Percentiles rank a stretch among this genome's conserved stretches.
Evolutionary conservation across 2,329 filamentous ascomycete genomes (phyloP).

Genomic region (Gliomastix tumulicola): DNA sequence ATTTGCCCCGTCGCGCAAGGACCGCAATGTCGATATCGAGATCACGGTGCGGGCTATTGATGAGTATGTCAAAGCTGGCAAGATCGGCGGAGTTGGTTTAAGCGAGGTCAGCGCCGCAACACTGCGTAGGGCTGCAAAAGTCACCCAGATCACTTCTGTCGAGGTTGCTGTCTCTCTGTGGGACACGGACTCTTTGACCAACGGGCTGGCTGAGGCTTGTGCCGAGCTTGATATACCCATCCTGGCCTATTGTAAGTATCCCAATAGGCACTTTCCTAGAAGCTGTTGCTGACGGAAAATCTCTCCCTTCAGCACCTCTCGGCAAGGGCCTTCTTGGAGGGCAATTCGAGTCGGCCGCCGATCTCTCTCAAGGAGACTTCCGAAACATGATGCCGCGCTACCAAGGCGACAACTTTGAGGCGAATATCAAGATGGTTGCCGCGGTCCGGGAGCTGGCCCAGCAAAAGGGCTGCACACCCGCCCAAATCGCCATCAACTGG

Average conservation of each 20-base stretch:
- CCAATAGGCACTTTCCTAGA: no score
- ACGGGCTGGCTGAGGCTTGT: constrained; percentile 43
- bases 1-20: constrained; percentile 51
- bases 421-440: constrained; percentile 56
- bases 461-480: constrained; percentile 52
- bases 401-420: constrained; percentile 52
- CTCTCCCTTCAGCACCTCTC: constrained; percentile 2
- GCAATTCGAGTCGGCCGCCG: background rate
- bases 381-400: constrained; percentile 46
- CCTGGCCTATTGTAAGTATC: constrained; percentile 49
- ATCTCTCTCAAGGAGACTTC: constrained; percentile 2
- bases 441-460: constrained; percentile 51
- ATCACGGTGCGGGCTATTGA: constrained; percentile 31
- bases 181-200: constrained; percentile 31
- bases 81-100: constrained; percentile 38
- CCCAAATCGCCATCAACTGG: constrained; percentile 65
- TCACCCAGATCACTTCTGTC: constrained; percentile 32
- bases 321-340: constrained; percentile 2
- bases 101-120: constrained; percentile 37
- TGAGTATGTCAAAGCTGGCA: constrained; percentile 37
- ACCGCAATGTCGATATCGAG: constrained; percentile 41
- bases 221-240: constrained; percentile 58
- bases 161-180: constrained; percentile 44
- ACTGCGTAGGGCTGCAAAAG: constrained; percentile 32
- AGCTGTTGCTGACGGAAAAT: no score